Percentiles rank a stretch among this genome's conserved stretches.
phyloP scores from a whole-genome alignment of 2,329 filamentous ascomycete genomes.

The Xylaria sp. region DNA sequence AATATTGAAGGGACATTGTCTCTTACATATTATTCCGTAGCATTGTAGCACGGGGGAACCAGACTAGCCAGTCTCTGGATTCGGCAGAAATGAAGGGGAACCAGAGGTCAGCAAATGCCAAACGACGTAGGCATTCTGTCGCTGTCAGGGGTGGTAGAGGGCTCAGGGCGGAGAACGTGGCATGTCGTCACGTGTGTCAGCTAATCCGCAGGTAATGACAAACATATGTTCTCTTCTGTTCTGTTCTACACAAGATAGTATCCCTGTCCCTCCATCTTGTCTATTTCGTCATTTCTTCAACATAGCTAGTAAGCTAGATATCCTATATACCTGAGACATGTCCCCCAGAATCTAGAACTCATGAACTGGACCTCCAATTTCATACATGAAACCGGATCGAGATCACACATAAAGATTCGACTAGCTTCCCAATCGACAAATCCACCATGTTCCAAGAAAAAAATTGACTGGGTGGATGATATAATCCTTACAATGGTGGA shows the following conservation, averaged over 20 bases:
- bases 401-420: not conserved
- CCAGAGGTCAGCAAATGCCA: slow-evolving; percentile 3
- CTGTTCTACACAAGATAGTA: not conserved
- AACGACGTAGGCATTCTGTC: not conserved
- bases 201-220: slow-evolving; percentile 18
- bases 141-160: slow-evolving; percentile 11
- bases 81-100: slow-evolving; percentile 4
- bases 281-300: not conserved
- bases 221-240: not conserved
- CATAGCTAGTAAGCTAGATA: not conserved
- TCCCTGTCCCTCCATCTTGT: not conserved
- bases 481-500: not conserved
- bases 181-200: slow-evolving; percentile 32
- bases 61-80: slow-evolving; percentile 5
- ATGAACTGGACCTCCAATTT: not conserved
- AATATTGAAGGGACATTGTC: slow-evolving; percentile 2
- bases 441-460: not conserved
- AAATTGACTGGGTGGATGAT: not conserved
- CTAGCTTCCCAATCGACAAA: not conserved
- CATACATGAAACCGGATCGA: not conserved
- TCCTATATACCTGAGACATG: not conserved
- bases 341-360: not conserved
- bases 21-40: slow-evolving; percentile 2
- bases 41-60: not conserved
- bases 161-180: slow-evolving; percentile 19